Evolutionary conservation across 768 basidiomycete genomes (phyloP).

Genomic region (Suillus cothurnatus): DNA sequence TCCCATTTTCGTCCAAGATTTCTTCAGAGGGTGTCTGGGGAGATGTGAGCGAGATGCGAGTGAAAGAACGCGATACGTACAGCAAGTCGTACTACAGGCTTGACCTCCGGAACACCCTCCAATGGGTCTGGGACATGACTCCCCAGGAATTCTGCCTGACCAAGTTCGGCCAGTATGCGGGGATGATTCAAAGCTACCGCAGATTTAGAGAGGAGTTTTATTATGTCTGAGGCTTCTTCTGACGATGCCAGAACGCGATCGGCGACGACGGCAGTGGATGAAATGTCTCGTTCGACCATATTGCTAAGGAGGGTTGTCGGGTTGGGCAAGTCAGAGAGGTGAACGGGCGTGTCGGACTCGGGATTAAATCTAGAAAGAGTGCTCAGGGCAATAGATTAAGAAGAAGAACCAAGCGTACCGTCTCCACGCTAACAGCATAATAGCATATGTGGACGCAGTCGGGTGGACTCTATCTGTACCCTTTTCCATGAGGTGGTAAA

Average conservation of each 20-base stretch:
- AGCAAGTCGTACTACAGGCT: conserved; percentile 55
- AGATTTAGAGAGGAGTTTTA: conserved; percentile 57
- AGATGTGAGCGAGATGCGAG: neutral
- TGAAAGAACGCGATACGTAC: conserved; percentile 26
- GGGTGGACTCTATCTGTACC: conserved; percentile 51
- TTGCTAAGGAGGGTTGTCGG: conserved; percentile 42
- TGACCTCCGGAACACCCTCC: conserved; percentile 57
- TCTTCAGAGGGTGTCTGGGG: conserved; percentile 23
- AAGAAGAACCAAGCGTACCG: conserved; percentile 42
- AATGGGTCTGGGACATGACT: conserved; percentile 43
- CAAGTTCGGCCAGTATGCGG: conserved; percentile 56
- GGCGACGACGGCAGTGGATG: conserved; percentile 53
- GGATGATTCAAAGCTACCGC: conserved; percentile 59
- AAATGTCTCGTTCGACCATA: conserved; percentile 51
- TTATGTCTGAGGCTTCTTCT: conserved; percentile 55
- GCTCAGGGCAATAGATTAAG: conserved; percentile 16
- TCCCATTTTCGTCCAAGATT: conserved; percentile 22
- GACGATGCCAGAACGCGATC: conserved; percentile 57
- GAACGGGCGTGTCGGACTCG: conserved; percentile 28
- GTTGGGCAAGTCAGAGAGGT: conserved; percentile 17
- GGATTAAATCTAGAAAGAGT: conserved; percentile 38
- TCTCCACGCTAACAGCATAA: conserved; percentile 62
- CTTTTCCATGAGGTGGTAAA: conserved; percentile 61
- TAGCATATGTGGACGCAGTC: conserved; percentile 62
- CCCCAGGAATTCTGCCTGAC: conserved; percentile 52